phyloP scores from a whole-genome alignment of 352 stramenopile species.

The Phytophthora macrochlamydospora region DNA sequence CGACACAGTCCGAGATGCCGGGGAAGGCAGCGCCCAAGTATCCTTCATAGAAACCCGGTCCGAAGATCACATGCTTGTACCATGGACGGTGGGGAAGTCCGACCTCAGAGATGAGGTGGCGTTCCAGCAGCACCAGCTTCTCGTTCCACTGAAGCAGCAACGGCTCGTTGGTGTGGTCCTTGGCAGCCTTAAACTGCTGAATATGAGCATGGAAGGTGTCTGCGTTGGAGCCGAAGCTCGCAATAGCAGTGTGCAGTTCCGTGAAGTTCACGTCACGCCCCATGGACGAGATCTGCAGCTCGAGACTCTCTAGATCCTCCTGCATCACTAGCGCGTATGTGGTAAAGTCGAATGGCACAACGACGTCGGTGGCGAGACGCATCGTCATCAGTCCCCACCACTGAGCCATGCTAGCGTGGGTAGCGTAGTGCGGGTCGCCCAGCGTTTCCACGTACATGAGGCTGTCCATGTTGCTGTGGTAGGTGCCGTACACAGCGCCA shows the following conservation, averaged over 20 bases:
- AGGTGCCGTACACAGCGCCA: constrained; percentile 57
- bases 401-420: constrained; percentile 47
- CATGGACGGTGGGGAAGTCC: constrained; percentile 45
- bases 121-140: constrained; percentile 43
- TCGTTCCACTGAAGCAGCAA: constrained; percentile 32
- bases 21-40: constrained; percentile 48
- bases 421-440: constrained; percentile 59
- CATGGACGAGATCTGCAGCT: constrained; percentile 28
- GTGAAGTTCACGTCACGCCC: constrained; percentile 38
- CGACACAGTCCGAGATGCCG: constrained; percentile 40
- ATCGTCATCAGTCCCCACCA: constrained; percentile 70
- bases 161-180: constrained; percentile 6
- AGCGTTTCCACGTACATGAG: constrained; percentile 69
- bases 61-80: constrained; percentile 57
- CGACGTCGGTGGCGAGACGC: constrained; percentile 41
- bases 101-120: constrained; percentile 36
- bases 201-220: constrained; percentile 34
- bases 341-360: constrained; percentile 59
- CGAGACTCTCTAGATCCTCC: constrained; percentile 36
- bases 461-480: constrained; percentile 89
- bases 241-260: constrained; percentile 32
- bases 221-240: constrained; percentile 34
- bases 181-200: constrained; percentile 20
- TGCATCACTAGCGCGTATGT: constrained; percentile 51
- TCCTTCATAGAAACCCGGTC: constrained; percentile 46